phyloP scores from a whole-genome alignment of 768 basidiomycete genomes.

The Cantharellus cinnabarinus region DNA sequence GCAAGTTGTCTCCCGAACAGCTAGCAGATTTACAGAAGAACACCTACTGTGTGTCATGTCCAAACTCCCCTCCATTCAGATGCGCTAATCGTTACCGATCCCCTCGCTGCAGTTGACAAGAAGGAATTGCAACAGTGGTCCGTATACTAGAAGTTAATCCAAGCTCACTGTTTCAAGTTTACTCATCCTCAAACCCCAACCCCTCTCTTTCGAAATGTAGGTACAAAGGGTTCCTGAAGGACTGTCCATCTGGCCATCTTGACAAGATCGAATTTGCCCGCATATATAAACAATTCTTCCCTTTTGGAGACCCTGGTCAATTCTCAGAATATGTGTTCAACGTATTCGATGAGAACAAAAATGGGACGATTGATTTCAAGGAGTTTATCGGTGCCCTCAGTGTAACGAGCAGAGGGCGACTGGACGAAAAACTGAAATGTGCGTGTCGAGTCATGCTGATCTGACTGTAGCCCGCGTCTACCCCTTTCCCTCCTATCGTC shows the following conservation, averaged over 20 bases:
- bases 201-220: conserved; percentile 22
- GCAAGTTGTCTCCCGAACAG: conserved; percentile 86
- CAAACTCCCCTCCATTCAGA: not conserved
- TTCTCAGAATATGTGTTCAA: conserved; percentile 99
- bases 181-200: not conserved
- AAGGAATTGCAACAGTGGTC: conserved; percentile 92
- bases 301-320: conserved; percentile 90
- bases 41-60: conserved; percentile 59
- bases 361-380: conserved; percentile 96
- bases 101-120: conserved; percentile 55
- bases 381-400: conserved; percentile 98
- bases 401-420: conserved; percentile 74
- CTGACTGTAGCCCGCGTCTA: conserved; percentile 1
- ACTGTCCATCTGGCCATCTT: conserved; percentile 91
- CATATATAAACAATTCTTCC: conserved; percentile 99
- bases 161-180: not conserved
- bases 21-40: conserved; percentile 90
- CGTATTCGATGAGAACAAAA: conserved; percentile 88
- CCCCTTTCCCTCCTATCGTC: not conserved
- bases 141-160: not conserved
- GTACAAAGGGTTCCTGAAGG: conserved; percentile 99
- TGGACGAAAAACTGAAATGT: conserved; percentile 99
- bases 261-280: conserved; percentile 89
- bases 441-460: conserved; percentile 14
- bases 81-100: conserved; percentile 8